Base-by-base conservation (phyloP, 768 basidiomycete species). In the Cantharellus anzutake region DNA sequence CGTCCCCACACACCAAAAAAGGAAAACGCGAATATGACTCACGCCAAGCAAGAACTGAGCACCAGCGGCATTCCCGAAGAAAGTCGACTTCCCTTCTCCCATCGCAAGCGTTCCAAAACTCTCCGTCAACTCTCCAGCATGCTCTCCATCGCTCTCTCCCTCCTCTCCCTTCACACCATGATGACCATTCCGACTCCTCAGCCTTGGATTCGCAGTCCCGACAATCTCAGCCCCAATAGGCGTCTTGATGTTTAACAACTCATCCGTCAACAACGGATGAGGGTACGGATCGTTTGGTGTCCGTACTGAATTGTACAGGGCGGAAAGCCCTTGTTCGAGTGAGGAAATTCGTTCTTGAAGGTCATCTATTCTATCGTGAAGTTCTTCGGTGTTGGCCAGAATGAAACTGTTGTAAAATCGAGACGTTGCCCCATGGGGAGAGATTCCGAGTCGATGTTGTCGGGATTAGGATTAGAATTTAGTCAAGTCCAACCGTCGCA, bases 351-450 rank as follows among this genome's bases (percentile, higher is more conserved):
- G 62, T 29, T 39, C 37, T 63, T 63, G 62, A n/a, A 63, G 61
- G 35, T 48, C 48, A 14, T 55, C 42, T 29, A 63, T 63, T 41
- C 56, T 44, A 62, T 61, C 61, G 55, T 63, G 62, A 39, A 63
- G 61, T 42, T 63, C 62, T 52, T 63, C 62, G 4, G 62, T 63
- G 61, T 63, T 63, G 53, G 62, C 62, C 56, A 63, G 62, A 52
- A 63, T 63, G 56, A 63, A 63, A 41, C 62, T 63, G 57, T 52
- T 11, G 35, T 11, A 48, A 1, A 48, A 1, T 48, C 29, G 44
- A 11, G 44, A 48, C 11, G 44, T 29, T 29, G 20, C 0, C 20
- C 20, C 20, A 29, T 48, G 44, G 29, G 44, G 44, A 48, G 11
- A 48, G 44, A 11, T 48, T 11, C 1, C 1, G 56, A 41, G 37